Base-by-base conservation (phyloP, 1,139 yeast genomes). In the Yamadazyma sp. region DNA sequence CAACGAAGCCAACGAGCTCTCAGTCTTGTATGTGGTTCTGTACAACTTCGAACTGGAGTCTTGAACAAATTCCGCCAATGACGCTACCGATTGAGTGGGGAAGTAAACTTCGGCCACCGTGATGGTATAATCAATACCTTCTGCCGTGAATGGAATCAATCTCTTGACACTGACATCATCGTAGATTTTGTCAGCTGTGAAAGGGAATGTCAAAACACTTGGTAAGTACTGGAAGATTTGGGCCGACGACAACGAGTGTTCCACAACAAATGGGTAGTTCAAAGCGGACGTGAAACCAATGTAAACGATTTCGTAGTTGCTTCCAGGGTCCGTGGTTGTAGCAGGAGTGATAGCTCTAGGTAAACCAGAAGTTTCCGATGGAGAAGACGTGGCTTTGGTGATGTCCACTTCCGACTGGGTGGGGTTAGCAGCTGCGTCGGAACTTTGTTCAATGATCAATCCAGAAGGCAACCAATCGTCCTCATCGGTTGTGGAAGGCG, bases 91-190 rank as follows among this genome's bases (percentile, higher is more conserved):
- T 11, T 59, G 58, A n/a, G 64, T 56, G 33, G 87, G 87, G 70
- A 82, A 83, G 54, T 80, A 83, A 38, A 83, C 85, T 56, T 82
- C 86, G 13, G 92, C 92, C 44, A 85, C 85, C 1, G 90, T 81
- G 39, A 83, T 82, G 32, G 84, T 73, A 56, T 84, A 84, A 33
- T 62, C 53, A 43, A 68, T 57, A 31, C 65, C 71, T n/a, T 52
- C 47, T 2, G 85, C 74, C 3, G 79, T 69, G 52, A 75, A 81
- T 29, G 94, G 92, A 41, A 82, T 78, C 51, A 85, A 69, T 59
- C 81, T 76, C 44, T 67, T 65, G 29, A 83, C 86, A 6, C 77
- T 56, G 16, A 82, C 75, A 30, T 73, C 64, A 10, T 61, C 45
- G 42, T 60, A 59, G 29, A 44, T 38, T 1, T 61, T 47, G 31